Conservation (phyloP, 345 rosid genomes). For the Luvunga scandens region DNA sequence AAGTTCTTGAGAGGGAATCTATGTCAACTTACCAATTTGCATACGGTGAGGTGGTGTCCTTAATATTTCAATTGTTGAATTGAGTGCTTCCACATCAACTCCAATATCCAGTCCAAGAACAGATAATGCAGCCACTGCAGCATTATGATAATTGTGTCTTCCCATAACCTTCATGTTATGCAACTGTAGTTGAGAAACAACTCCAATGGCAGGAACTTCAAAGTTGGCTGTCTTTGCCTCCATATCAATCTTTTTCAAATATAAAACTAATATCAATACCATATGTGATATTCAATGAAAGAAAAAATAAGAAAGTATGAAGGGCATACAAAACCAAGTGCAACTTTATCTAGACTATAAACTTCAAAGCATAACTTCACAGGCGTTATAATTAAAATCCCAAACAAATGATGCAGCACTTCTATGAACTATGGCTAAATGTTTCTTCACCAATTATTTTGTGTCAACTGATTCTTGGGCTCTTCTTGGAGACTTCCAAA, state of each 20-base stretch:
- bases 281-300: not conserved
- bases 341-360: not conserved
- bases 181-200: slow-evolving; percentile 24
- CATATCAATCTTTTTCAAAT: slow-evolving; percentile 27
- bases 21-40: slow-evolving; percentile 28
- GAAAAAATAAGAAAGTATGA: not conserved
- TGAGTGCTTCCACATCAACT: slow-evolving; percentile 20
- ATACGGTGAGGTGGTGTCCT: slow-evolving; percentile 31
- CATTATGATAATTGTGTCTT: slow-evolving; percentile 30
- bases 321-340: not conserved
- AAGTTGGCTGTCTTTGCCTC: slow-evolving; percentile 27
- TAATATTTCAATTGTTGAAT: slow-evolving; percentile 24
- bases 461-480: not conserved
- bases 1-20: not conserved
- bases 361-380: not conserved
- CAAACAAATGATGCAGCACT: not conserved
- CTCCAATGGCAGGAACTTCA: slow-evolving; percentile 26
- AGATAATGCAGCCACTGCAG: slow-evolving; percentile 42
- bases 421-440: not conserved
- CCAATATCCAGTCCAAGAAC: slow-evolving; percentile 32
- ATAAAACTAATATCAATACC: slow-evolving; percentile 1
- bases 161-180: slow-evolving; percentile 25
- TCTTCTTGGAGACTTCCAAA: not conserved
- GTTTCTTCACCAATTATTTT: not conserved
- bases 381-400: not conserved